Percentiles rank a stretch among this genome's conserved stretches.
These are phyloP conservation scores for Sisymbrium irio DNA, from an alignment of 345 rosid genomes.

Conservation along the genomic window DNA sequence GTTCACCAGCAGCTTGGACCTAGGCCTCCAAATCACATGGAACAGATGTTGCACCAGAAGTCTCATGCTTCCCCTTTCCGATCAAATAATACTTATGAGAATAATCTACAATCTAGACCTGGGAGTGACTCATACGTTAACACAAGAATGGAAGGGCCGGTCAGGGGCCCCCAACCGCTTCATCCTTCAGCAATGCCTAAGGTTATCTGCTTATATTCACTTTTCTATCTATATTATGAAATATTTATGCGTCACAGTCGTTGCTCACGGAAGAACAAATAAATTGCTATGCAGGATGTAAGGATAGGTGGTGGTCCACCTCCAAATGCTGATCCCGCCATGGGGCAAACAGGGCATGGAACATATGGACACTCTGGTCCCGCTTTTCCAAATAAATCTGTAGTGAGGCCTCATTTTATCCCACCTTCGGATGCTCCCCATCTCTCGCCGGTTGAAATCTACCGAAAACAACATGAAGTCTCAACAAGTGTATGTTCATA, in stretches of 20 bases:
- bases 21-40: conserved; percentile 57
- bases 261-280: background rate
- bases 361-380: conserved; percentile 48
- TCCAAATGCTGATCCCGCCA: conserved; percentile 40
- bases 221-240: conserved; percentile 1
- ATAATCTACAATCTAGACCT: conserved; percentile 53
- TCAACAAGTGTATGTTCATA: conserved; percentile 62
- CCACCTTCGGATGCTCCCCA: conserved; percentile 45
- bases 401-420: conserved; percentile 45
- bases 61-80: conserved; percentile 49
- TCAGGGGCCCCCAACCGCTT: conserved; percentile 53
- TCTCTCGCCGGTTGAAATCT: conserved; percentile 68
- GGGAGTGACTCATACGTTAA: conserved; percentile 53
- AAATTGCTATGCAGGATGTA: conserved; percentile 50
- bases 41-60: conserved; percentile 54
- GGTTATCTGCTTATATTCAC: conserved; percentile 37
- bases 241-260: background rate
- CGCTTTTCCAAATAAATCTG: conserved; percentile 49
- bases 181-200: conserved; percentile 53
- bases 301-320: conserved; percentile 45
- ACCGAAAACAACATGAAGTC: conserved; percentile 85
- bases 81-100: conserved; percentile 49
- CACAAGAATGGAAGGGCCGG: conserved; percentile 56
- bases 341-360: conserved; percentile 51
- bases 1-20: conserved; percentile 58